These are phyloP conservation scores for Cicer arietinum DNA, from an alignment of 306 rosid genomes.

Conservation along the genomic window DNA sequence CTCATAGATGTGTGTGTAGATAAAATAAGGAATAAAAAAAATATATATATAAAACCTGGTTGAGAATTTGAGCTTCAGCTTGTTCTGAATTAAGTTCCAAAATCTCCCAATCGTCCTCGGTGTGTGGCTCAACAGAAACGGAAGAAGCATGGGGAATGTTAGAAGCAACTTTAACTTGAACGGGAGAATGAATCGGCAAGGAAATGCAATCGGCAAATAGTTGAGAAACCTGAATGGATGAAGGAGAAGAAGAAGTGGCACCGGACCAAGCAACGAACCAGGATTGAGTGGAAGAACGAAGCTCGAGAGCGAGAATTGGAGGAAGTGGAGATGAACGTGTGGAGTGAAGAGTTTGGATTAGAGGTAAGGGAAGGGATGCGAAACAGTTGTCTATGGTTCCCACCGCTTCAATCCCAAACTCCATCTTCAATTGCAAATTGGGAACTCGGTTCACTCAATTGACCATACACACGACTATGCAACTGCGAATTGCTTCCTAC, in stretches of 20 bases:
- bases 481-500: neutral
- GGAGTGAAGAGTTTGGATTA: conserved; percentile 75
- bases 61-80: conserved; percentile 79
- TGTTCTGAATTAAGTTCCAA: conserved; percentile 84
- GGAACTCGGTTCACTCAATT: neutral
- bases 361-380: conserved; percentile 73
- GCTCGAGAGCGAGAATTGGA: conserved; percentile 70
- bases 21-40: too few relatives aligned
- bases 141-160: conserved; percentile 70
- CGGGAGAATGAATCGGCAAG: conserved; percentile 57
- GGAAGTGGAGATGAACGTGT: conserved; percentile 53
- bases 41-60: conserved; percentile 59
- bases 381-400: conserved; percentile 71
- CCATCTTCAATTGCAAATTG: conserved; percentile 44
- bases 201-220: conserved; percentile 84
- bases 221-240: conserved; percentile 65
- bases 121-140: conserved; percentile 70
- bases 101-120: conserved; percentile 97
- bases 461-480: neutral
- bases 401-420: conserved; percentile 65
- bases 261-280: conserved; percentile 96
- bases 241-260: conserved; percentile 71
- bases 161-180: conserved; percentile 71
- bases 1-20: too few relatives aligned
- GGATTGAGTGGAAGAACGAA: conserved; percentile 57